Evolutionary conservation across 2,329 filamentous ascomycete genomes (phyloP).

Genomic region (Colletotrichum spinosum): DNA sequence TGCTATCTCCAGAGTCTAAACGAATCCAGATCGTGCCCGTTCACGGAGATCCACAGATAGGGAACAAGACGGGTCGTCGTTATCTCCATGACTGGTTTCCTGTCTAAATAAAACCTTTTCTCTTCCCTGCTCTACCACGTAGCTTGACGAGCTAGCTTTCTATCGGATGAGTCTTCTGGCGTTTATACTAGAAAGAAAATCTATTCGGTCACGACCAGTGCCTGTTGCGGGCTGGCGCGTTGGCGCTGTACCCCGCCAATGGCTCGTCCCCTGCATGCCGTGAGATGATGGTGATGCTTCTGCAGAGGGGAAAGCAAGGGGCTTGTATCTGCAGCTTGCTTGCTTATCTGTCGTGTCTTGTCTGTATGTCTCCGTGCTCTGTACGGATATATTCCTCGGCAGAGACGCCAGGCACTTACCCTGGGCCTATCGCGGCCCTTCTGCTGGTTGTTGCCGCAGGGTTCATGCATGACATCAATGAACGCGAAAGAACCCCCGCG

Average conservation of each 20-base stretch:
- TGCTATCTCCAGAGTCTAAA: conserved; percentile 20
- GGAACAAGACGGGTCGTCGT: conserved; percentile 10
- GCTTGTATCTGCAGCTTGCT: background rate
- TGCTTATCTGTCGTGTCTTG: background rate
- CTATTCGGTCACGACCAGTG: conserved; percentile 3
- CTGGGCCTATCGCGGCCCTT: conserved; percentile 1
- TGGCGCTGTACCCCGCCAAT: conserved; percentile 12
- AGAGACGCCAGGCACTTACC: background rate
- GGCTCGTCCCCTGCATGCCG: conserved; percentile 8
- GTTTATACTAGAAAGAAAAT: background rate
- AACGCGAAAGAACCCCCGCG: conserved; percentile 8
- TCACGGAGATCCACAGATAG: conserved; percentile 35
- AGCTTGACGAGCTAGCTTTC: background rate
- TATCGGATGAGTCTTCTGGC: background rate
- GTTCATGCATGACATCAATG: conserved; percentile 41
- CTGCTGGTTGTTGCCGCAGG: conserved; percentile 7
- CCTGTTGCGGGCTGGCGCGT: background rate
- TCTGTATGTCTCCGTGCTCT: background rate
- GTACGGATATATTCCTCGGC: background rate
- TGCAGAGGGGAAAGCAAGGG: background rate
- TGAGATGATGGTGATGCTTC: conserved; percentile 2
- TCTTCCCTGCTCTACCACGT: too few relatives aligned
- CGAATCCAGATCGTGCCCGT: conserved; percentile 34
- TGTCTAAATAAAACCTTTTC: background rate
- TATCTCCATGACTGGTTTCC: conserved; percentile 31